phyloP scores from a whole-genome alignment of 495 filamentous ascomycete species.

The Daldinia caldariorum region DNA sequence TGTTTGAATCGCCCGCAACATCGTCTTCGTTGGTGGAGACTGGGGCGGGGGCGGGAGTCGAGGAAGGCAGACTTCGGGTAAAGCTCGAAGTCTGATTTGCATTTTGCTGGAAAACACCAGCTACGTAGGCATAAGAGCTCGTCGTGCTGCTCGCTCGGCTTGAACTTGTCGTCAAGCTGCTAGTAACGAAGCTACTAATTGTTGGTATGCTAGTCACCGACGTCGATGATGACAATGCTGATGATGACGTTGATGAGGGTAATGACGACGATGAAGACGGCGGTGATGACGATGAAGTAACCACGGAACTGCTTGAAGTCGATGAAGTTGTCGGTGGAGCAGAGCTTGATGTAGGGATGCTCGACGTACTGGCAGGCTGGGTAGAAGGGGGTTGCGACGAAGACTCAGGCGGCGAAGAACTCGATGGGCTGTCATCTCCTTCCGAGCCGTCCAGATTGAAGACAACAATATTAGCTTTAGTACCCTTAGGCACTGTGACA shows the following conservation, averaged over 20 bases:
- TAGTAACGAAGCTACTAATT: conserved; percentile 29
- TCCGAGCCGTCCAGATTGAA: conserved; percentile 55
- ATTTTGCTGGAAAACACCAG: conserved; percentile 44
- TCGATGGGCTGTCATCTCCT: conserved; percentile 28
- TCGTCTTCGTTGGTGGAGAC: conserved; percentile 32
- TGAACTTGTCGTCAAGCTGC: conserved; percentile 22
- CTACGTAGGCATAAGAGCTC: conserved; percentile 16
- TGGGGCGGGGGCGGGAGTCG: neutral
- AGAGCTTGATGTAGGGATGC: conserved; percentile 38
- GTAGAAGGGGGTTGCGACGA: conserved; percentile 33
- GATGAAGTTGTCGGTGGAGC: conserved; percentile 34
- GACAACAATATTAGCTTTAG: conserved; percentile 74
- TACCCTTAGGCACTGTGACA: conserved; percentile 76
- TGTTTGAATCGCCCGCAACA: conserved; percentile 36
- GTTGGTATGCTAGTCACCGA: conserved; percentile 31
- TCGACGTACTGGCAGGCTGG: conserved; percentile 32
- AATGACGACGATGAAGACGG: neutral
- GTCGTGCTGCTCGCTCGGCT: conserved; percentile 28
- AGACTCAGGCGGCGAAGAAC: conserved; percentile 29
- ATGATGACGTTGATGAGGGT: conserved; percentile 9
- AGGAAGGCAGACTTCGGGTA: neutral
- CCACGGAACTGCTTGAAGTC: conserved; percentile 9
- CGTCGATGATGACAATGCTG: conserved; percentile 6
- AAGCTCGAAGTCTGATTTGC: conserved; percentile 18
- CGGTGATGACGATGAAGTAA: neutral